Percentiles rank a stretch among this genome's conserved stretches.
Evolutionary conservation across 306 rosid genomes (phyloP).

Genomic region (Fagus sylvatica): DNA sequence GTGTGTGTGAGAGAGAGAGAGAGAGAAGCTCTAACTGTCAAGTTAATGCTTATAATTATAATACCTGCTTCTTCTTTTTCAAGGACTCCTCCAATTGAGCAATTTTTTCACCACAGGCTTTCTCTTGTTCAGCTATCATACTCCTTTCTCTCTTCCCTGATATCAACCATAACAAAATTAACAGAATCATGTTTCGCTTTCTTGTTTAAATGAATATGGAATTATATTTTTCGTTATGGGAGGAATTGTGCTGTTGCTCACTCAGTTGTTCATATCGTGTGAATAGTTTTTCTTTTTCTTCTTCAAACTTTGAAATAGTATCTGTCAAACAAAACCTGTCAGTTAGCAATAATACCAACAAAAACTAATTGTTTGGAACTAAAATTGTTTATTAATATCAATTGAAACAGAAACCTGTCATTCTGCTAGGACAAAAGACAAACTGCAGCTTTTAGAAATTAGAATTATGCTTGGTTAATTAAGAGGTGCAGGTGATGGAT

Average conservation of each 20-base stretch:
- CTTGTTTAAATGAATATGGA: neutral
- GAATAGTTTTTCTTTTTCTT: slow-evolving; percentile 83
- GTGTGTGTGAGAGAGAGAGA: slow-evolving; percentile 5
- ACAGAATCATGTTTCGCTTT: neutral
- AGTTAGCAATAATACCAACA: slow-evolving; percentile 19
- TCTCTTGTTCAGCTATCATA: slow-evolving; percentile 76
- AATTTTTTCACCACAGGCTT: slow-evolving; percentile 66
- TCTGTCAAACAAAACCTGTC: slow-evolving; percentile 41
- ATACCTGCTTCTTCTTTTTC: slow-evolving; percentile 86
- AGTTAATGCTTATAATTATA: slow-evolving; percentile 4
- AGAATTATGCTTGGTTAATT: neutral
- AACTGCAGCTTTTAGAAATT: neutral
- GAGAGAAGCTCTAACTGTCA: neutral
- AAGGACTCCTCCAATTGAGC: slow-evolving; percentile 72
- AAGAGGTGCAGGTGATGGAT: neutral
- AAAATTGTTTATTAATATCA: neutral
- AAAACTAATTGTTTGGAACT: neutral
- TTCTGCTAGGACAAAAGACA: neutral
- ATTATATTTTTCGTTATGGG: slow-evolving; percentile 1
- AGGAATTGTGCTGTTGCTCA: slow-evolving; percentile 34
- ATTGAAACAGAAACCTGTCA: neutral
- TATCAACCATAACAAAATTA: slow-evolving; percentile 18
- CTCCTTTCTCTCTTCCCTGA: slow-evolving; percentile 80
- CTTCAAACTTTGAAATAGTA: slow-evolving; percentile 81
- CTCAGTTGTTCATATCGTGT: slow-evolving; percentile 82